Evolutionary conservation across 2,329 filamentous ascomycete species (phyloP).

Genomic region (Graphium sp.): DNA sequence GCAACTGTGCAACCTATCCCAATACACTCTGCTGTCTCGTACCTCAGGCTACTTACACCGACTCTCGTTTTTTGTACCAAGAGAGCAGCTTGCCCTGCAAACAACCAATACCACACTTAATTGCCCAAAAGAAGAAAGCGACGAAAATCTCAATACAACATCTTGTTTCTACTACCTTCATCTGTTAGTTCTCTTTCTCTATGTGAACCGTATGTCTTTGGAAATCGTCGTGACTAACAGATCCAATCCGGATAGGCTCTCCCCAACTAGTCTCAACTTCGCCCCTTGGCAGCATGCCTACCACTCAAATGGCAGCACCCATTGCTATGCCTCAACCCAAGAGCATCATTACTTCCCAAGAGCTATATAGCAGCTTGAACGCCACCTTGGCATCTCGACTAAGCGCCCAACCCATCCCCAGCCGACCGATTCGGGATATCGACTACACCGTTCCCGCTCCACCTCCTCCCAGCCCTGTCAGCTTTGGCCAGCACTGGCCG

Average conservation of each 20-base stretch:
- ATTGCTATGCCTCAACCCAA: constrained; percentile 28
- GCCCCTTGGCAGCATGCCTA: constrained; percentile 12
- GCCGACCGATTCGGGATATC: constrained; percentile 33
- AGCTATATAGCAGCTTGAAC: constrained; percentile 35
- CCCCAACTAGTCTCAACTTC: background rate
- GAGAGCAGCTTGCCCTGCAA: too few relatives aligned
- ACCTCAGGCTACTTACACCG: too few relatives aligned
- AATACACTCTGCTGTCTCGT: too few relatives aligned
- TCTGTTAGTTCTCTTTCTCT: too few relatives aligned
- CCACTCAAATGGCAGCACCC: constrained; percentile 19
- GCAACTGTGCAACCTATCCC: too few relatives aligned
- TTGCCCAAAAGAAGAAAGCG: too few relatives aligned
- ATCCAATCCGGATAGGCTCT: too few relatives aligned
- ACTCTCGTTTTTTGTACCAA: too few relatives aligned
- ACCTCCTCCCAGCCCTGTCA: constrained; percentile 46
- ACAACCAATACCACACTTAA: too few relatives aligned
- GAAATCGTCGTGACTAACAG: too few relatives aligned
- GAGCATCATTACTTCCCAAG: constrained; percentile 28
- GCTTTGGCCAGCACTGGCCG: constrained; percentile 41
- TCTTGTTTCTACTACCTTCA: background rate
- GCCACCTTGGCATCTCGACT: constrained; percentile 28
- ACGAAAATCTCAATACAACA: too few relatives aligned
- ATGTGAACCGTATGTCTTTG: too few relatives aligned
- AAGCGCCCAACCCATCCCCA: constrained; percentile 24
- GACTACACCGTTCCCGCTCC: constrained; percentile 50